Evolutionary conservation across 306 rosid genomes (phyloP).

Genomic region (Arachis hypogaea): DNA sequence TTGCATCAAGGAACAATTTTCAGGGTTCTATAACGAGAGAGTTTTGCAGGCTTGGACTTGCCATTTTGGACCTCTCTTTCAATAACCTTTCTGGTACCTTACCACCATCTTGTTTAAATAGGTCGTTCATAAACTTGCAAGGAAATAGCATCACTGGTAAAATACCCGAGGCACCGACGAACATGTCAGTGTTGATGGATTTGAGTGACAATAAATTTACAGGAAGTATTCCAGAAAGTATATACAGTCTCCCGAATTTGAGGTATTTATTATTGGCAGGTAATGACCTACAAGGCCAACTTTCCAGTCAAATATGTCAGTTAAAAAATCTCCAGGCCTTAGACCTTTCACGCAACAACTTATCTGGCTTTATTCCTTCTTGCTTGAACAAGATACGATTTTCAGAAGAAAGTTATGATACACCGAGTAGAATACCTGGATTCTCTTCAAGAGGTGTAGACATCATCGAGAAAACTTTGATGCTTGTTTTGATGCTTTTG

Average conservation of each 20-base stretch:
- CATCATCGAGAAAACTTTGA: too few relatives aligned
- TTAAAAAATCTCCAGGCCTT: neutral
- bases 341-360: slow-evolving; percentile 19
- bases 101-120: slow-evolving; percentile 19
- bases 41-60: neutral
- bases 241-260: neutral
- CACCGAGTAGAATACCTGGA: too few relatives aligned
- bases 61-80: neutral
- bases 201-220: slow-evolving; percentile 15
- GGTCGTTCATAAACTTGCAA: neutral
- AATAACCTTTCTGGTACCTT: slow-evolving; percentile 27
- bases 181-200: neutral
- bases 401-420: neutral
- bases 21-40: slow-evolving; percentile 25
- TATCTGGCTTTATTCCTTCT: slow-evolving; percentile 17
- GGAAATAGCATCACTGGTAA: slow-evolving; percentile 20
- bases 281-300: slow-evolving; percentile 9
- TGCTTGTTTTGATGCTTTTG: too few relatives aligned
- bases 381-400: neutral
- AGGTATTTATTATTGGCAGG: neutral
- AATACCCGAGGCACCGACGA: neutral
- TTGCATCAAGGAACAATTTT: slow-evolving; percentile 1
- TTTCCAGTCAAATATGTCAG: slow-evolving; percentile 4
- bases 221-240: slow-evolving; percentile 1
- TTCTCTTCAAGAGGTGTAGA: neutral